These are phyloP conservation scores for Trichoderma breve DNA, from an alignment of 2,329 filamentous ascomycete genomes.

Conservation along the genomic window DNA sequence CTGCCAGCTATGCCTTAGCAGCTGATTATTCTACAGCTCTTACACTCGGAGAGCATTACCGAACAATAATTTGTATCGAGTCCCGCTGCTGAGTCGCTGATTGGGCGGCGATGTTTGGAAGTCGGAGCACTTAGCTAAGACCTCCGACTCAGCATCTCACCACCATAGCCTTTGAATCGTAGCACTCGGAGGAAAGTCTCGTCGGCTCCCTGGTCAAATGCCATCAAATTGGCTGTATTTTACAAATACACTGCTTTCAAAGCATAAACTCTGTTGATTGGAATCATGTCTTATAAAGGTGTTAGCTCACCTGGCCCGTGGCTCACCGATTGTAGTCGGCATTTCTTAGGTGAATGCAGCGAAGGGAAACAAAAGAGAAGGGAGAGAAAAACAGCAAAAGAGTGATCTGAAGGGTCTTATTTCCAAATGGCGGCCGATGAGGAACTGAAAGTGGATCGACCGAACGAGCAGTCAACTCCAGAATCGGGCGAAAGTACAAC, in stretches of 20 bases:
- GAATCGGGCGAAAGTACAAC: neutral
- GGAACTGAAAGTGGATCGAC: neutral
- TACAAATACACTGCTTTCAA: neutral
- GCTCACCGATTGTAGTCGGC: neutral
- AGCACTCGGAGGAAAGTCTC: neutral
- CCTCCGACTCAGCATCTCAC: neutral
- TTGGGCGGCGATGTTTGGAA: neutral
- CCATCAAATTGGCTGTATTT: neutral
- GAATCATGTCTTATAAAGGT: neutral
- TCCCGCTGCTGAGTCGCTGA: neutral
- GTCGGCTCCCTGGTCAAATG: neutral
- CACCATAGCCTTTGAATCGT: neutral
- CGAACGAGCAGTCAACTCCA: neutral
- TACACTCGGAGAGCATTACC: neutral
- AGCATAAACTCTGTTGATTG: neutral
- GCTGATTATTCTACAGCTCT: neutral
- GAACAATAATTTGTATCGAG: neutral
- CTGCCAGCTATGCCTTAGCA: neutral
- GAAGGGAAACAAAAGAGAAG: neutral
- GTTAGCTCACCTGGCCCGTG: neutral
- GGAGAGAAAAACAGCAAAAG: neutral
- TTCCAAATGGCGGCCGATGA: neutral
- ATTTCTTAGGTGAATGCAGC: neutral
- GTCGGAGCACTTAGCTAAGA: constrained; percentile 14
- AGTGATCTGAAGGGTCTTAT: neutral